phyloP scores from a whole-genome alignment of 2,329 filamentous ascomycete genomes.

The Fulvia fulva region DNA sequence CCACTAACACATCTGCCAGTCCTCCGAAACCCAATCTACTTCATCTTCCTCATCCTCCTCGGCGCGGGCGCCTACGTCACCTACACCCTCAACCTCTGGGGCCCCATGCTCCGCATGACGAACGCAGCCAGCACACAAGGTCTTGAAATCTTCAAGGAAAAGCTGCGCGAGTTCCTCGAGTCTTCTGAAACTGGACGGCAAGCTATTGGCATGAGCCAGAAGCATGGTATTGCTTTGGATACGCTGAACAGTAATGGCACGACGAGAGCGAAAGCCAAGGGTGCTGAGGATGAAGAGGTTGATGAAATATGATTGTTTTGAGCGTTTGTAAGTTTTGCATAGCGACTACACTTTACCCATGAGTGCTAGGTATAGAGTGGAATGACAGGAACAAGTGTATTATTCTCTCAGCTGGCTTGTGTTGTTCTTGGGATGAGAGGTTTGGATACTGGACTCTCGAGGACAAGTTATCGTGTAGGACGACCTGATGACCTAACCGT shows the following conservation, averaged over 20 bases:
- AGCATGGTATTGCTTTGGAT: conserved; percentile 55
- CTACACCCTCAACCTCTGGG: conserved; percentile 90
- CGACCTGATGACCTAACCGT: no score
- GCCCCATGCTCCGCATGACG: conserved; percentile 91
- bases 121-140: conserved; percentile 85
- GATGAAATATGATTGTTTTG: conserved; percentile 34
- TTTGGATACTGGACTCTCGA: no score
- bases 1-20: conserved; percentile 52
- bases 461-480: no score
- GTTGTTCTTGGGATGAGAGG: no score
- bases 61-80: conserved; percentile 79
- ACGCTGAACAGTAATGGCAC: conserved; percentile 42
- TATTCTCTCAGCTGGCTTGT: no score
- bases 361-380: not conserved
- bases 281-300: conserved; percentile 31
- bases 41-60: conserved; percentile 77
- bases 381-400: not conserved
- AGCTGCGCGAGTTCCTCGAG: conserved; percentile 83
- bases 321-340: not conserved
- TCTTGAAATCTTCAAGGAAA: conserved; percentile 85
- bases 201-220: conserved; percentile 66
- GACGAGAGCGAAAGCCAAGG: conserved; percentile 31
- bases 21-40: conserved; percentile 87
- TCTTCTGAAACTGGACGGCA: conserved; percentile 79
- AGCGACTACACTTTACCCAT: conserved; percentile 1